A percentile compares a stretch with the other conserved stretches of the same genome.
These are phyloP conservation scores for Picea glauca DNA, from an alignment of 75 land plant species.

Conservation along the genomic window DNA sequence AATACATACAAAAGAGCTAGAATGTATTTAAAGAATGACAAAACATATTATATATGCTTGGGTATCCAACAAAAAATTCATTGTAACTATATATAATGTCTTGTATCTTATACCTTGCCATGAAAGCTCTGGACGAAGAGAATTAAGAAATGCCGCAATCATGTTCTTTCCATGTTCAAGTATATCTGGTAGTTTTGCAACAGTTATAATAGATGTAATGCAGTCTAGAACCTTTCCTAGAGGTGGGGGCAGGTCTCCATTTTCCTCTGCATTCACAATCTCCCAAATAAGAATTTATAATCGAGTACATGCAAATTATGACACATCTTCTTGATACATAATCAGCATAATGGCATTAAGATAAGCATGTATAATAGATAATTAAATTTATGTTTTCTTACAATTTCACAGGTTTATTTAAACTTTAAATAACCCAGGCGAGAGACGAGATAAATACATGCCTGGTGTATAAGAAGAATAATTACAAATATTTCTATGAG, in stretches of 20 bases:
- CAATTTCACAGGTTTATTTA: not conserved
- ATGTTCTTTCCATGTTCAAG: constrained; percentile 39
- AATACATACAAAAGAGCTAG: not conserved
- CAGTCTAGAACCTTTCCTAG: constrained; percentile 58
- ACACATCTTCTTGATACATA: not conserved
- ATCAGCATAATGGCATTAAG: not conserved
- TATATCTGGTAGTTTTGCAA: constrained; percentile 43
- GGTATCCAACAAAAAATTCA: not conserved
- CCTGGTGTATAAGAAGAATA: too few species aligned
- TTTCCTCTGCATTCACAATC: constrained; percentile 22
- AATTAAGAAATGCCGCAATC: constrained; percentile 23
- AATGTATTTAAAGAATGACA: not conserved
- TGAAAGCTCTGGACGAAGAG: constrained; percentile 44
- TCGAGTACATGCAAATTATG: not conserved
- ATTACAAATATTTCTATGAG: too few species aligned
- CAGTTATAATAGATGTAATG: constrained; percentile 44
- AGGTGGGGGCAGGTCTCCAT: constrained; percentile 26
- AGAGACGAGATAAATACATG: too few species aligned
- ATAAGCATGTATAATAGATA: not conserved
- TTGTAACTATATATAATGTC: not conserved
- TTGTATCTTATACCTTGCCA: constrained; percentile 58
- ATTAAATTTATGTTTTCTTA: not conserved
- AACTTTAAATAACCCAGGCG: not conserved
- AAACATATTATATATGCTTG: not conserved
- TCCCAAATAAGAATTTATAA: not conserved